Evolutionary conservation across 2,329 filamentous ascomycete species (phyloP).

Genomic region (Aspergillus brunneoviolaceus): DNA sequence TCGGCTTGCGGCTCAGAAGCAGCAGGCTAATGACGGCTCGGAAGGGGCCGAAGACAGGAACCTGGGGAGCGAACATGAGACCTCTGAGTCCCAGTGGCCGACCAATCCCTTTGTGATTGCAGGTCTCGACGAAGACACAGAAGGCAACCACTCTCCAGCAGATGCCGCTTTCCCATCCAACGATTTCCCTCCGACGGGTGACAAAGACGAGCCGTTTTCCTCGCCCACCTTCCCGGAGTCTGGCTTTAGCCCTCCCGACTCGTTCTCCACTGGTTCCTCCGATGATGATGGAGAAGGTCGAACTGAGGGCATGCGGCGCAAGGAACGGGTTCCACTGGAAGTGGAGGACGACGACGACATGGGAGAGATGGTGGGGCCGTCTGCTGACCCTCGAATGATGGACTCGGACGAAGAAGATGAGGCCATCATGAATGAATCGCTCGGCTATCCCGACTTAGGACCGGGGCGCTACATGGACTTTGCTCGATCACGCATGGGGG

Average conservation of each 20-base stretch:
- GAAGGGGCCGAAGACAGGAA: slow-evolving; percentile 29
- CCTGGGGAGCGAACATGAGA: slow-evolving; percentile 10
- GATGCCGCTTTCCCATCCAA: slow-evolving; percentile 30
- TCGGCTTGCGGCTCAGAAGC: slow-evolving; percentile 72
- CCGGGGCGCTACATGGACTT: slow-evolving; percentile 43
- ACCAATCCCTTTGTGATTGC: slow-evolving; percentile 41
- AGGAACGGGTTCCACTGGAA: slow-evolving; percentile 55
- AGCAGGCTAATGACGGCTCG: slow-evolving; percentile 54
- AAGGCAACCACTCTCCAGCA: slow-evolving; percentile 23
- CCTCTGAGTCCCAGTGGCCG: slow-evolving; percentile 32
- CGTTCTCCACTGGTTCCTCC: slow-evolving; percentile 43
- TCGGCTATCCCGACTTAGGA: slow-evolving; percentile 67
- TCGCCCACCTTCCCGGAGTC: slow-evolving; percentile 39
- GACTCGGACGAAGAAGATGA: slow-evolving; percentile 56
- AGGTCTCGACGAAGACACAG: slow-evolving; percentile 36
- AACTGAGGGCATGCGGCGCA: slow-evolving; percentile 39
- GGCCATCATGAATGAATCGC: slow-evolving; percentile 60
- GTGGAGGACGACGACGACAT: slow-evolving; percentile 57
- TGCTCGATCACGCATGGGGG: slow-evolving; percentile 32
- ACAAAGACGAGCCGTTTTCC: slow-evolving; percentile 29
- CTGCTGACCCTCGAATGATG: slow-evolving; percentile 46
- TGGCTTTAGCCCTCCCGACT: slow-evolving; percentile 41
- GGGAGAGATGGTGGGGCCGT: slow-evolving; percentile 50
- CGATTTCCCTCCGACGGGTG: slow-evolving; percentile 28
- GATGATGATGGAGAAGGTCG: slow-evolving; percentile 42